Conservation (phyloP, 2,329 filamentous ascomycete genomes). For the Tolypocladium pustulatum region DNA sequence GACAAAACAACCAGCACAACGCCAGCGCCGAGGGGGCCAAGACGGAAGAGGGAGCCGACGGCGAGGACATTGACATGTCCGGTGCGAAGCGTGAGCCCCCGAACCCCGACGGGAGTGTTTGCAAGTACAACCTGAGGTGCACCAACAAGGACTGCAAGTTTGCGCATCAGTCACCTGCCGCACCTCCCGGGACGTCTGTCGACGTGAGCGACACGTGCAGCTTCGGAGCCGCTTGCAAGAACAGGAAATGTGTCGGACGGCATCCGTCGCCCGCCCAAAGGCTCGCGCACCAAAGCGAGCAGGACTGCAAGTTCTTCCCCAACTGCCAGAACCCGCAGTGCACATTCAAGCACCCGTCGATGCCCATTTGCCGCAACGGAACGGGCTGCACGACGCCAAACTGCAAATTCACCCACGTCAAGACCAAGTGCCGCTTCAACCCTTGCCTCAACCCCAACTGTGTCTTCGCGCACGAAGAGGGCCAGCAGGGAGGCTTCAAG, state of each 20-base stretch:
- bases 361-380: constrained; percentile 84
- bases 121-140: constrained; percentile 83
- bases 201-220: constrained; percentile 73
- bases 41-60: constrained; percentile 25
- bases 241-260: constrained; percentile 82
- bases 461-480: constrained; percentile 81
- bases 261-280: constrained; percentile 86
- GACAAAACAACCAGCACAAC: constrained; percentile 29
- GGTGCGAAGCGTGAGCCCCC: constrained; percentile 40
- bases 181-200: constrained; percentile 63
- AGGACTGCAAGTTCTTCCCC: constrained; percentile 84
- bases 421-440: constrained; percentile 78
- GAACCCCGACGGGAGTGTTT: constrained; percentile 58
- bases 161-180: constrained; percentile 88
- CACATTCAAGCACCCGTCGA: constrained; percentile 78
- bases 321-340: constrained; percentile 84
- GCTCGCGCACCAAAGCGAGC: constrained; percentile 66
- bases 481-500: constrained; percentile 73
- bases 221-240: constrained; percentile 89
- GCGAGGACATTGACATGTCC: constrained; percentile 55
- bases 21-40: constrained; percentile 21
- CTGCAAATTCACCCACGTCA: constrained; percentile 85
- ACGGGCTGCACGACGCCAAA: constrained; percentile 70
- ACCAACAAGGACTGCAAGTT: constrained; percentile 85
- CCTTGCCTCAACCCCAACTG: constrained; percentile 87